Conservation (phyloP, 768 basidiomycete species). For the Sporobolomyces roseus region DNA sequence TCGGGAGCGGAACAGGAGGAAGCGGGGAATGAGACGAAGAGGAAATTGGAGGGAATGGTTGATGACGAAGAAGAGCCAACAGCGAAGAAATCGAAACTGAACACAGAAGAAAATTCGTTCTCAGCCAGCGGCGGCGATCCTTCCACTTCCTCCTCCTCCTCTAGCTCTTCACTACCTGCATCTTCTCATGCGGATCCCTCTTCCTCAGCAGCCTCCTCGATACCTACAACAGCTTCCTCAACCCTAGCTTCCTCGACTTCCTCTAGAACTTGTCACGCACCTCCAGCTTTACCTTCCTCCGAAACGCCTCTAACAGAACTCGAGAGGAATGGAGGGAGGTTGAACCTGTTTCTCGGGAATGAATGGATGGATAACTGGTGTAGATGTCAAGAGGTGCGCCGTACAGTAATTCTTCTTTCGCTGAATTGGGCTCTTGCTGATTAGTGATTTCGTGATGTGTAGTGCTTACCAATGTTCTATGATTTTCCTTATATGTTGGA, state of each 20-base stretch:
- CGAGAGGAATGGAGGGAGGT: background rate
- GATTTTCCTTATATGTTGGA: conserved; percentile 40
- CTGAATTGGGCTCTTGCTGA: background rate
- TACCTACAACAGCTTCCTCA: background rate
- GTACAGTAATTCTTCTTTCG: background rate
- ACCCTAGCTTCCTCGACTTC: background rate
- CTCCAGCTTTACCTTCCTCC: background rate
- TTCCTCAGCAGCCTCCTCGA: background rate
- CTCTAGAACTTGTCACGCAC: conserved; percentile 7
- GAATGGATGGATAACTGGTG: conserved; percentile 41
- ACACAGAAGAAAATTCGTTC: background rate
- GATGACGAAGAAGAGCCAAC: background rate
- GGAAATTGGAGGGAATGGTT: conserved; percentile 6
- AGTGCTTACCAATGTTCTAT: conserved; percentile 36
- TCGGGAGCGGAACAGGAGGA: background rate
- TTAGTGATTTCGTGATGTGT: background rate
- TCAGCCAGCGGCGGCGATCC: too few relatives aligned
- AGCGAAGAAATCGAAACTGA: conserved; percentile 3
- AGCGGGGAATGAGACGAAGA: conserved; percentile 8
- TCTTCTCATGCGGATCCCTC: background rate
- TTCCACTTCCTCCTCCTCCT: background rate
- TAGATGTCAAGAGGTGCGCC: conserved; percentile 39
- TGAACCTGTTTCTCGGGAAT: conserved; percentile 41
- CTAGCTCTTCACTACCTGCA: background rate
- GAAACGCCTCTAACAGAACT: conserved; percentile 16